Base-by-base conservation (phyloP, 2,329 filamentous ascomycete genomes). In the Ceratocystis papillata region DNA sequence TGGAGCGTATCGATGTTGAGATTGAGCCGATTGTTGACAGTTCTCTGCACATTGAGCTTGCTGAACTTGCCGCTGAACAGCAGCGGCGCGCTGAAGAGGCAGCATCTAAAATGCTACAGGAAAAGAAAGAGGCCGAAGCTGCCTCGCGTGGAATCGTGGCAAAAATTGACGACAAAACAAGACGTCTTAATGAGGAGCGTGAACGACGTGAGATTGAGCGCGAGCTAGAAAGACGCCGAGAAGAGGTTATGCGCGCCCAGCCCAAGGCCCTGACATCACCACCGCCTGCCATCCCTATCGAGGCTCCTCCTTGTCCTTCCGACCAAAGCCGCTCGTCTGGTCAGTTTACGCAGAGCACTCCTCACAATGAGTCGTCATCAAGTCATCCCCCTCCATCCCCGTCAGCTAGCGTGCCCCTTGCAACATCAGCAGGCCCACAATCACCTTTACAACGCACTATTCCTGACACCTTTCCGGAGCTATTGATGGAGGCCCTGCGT, bases 1-100 rank as follows among this genome's bases (percentile, higher is more conserved):
- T 99, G 94, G 94, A 99, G 76, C 84, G 93, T n/a, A 90, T 97
- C 0, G 94, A 99, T 72, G 89, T 96, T 1, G 93, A 97, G 75
- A 84, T 99, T 64, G 84, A 89, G 71, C 88, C 94, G 2, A 83
- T 87, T 72, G 81, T 91, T 10, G 82, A 85, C 20, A 74, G 82
- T 0, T 75, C 79, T 1, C 73, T 87, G 12, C 80, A 85, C 65
- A 80, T 81, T 20, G 83, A 85, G 69, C 76, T 91, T 22, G 82
- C 85, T 67, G 77, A 76, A n/a, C 75, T 86, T 7, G 78, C 77
- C 46, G 75, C 76, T 6, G 75, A 77, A 45, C 76, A 79, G 66
- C 77, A 82, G 73, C 76, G 73, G 65, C 74, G 72, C 64, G 62
- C 77, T 63, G 75, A 72, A 55, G 71, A 72, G 70, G 71, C 46